Evolutionary conservation across 495 filamentous ascomycete genomes (phyloP), one percentile per base, ranked within the genome.

Genomic region (Apodospora peruviana): DNA sequence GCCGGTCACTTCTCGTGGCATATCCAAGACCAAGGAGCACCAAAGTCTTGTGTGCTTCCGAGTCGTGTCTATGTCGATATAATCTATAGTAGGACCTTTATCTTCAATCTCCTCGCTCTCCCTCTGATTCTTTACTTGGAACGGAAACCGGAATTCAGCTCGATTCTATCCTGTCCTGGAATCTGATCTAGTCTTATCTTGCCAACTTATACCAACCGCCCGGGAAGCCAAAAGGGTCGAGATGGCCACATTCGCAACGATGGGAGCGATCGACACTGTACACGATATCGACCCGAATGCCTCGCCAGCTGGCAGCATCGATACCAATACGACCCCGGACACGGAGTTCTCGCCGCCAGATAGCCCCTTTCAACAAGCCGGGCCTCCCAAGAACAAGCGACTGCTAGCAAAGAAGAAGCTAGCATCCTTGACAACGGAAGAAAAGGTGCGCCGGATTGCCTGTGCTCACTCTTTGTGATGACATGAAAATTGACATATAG

Each of bases 321-420:
- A 67, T 32, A 72, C 63, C 54, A 72, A 71, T 52, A 65, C 62
- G 12, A 77, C 72, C 9, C 72, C 73, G 9, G 61, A 67, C 49
- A 75, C 75, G 21, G 76, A 79, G 58, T 61, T 74, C 51, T 77
- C 75, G 16, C 71, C 72, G 46, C 73, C 74, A 37, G 63, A 57
- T 1, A 80, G 73, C 53, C 73, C 73, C 2, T 58, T 67, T 14
- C 62, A 53, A 23, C 64, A 69, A 37, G 53, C 43, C 18, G 38
- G 43, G 9, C 44, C 53, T 24, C 41, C 49, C 9, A 64, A 63
- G 53, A 48, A 63, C 45, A 62, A 60, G 48, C 68, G 71, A 29
- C 53, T 60, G 12, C 53, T 60, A 11, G 70, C 72, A 5, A 69
- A 44, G 48, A 57, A 68, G 52, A 74, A 71, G 59, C 59, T 67